phyloP scores from a whole-genome alignment of 2,329 filamentous ascomycete genomes.

The Xylogone sp. region DNA sequence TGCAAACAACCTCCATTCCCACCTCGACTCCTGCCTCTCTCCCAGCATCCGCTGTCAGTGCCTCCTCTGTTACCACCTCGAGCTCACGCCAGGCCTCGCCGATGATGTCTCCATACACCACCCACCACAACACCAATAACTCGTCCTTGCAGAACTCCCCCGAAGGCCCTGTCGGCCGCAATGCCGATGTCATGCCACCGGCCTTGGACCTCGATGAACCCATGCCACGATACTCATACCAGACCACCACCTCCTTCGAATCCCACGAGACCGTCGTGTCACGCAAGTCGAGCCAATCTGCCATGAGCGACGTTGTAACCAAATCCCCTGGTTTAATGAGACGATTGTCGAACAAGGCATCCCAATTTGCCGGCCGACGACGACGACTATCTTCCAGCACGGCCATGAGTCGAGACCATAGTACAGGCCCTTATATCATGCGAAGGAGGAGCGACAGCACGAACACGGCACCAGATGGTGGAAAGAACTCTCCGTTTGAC shows the following conservation, averaged over 20 bases:
- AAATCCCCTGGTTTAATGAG: conserved; percentile 72
- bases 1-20: conserved; percentile 25
- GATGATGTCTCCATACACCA: conserved; percentile 50
- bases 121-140: conserved; percentile 48
- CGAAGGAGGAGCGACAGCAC: conserved; percentile 88
- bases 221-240: neutral
- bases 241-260: neutral
- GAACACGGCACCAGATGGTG: conserved; percentile 58
- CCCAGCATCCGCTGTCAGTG: conserved; percentile 51
- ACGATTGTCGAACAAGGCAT: conserved; percentile 77
- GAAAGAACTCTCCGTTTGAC: conserved; percentile 37
- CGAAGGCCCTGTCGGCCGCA: conserved; percentile 54
- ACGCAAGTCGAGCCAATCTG: conserved; percentile 55
- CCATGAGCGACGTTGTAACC: conserved; percentile 58
- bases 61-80: conserved; percentile 49
- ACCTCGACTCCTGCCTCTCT: conserved; percentile 31
- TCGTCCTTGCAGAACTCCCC: conserved; percentile 66
- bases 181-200: conserved; percentile 47
- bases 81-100: conserved; percentile 54
- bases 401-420: conserved; percentile 76
- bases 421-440: conserved; percentile 83
- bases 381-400: conserved; percentile 70
- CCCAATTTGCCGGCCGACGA: conserved; percentile 62
- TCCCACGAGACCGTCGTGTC: conserved; percentile 47
- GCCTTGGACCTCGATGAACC: conserved; percentile 72